Base-by-base conservation (phyloP, 1,139 yeast species). In the Sugiyamaella sp. region DNA sequence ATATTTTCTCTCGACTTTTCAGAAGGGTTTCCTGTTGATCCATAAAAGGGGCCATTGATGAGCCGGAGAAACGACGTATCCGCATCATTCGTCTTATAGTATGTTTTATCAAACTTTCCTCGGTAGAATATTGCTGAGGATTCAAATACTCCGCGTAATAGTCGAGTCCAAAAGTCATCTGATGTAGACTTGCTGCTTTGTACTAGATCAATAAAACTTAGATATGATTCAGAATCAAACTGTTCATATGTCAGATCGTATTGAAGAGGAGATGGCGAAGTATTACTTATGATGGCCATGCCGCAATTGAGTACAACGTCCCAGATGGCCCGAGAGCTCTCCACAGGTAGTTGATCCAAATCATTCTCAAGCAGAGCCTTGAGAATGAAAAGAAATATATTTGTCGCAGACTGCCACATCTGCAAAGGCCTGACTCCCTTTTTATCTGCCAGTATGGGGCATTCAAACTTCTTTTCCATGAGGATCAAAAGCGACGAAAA, bases 41-140 rank as follows among this genome's bases (percentile, higher is more conserved):
- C 86, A 57, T 72, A 76, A 39, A 73, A 53, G 3, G 60, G 59
- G 1, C 54, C 56, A 10, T 33, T 29, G 1, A 53, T 40, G 16
- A 59, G 53, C 8, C 38, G 19, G 19, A 37, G 19, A 2, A 58
- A 33, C 2, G 48, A 24, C 2, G 35, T 39, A 1, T 46, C 27
- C 6, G 52, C 37, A 8, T 25, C 49, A 14, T 42, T 51, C 3
- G 38, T 42, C 24, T 77, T 80, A n/a, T 24, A 53, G 37, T 49
- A 48, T 9, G n/a, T 29, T 10, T 17, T 16, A 16, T 46, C 44
- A 16, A 27, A 48, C 32, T 45, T 43, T 57, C 77, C 81, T 25
- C 75, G 68, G 35, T 75, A 73, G 64, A 81, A 83, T 14, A 82
- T 66, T 56, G 78, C 79, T 1, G 89, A 83, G 16, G 77, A 69